A percentile compares a stretch with the other conserved stretches of the same genome.
phyloP scores from a whole-genome alignment of 164 flowering plant species.

The Liquidambar formosana region DNA sequence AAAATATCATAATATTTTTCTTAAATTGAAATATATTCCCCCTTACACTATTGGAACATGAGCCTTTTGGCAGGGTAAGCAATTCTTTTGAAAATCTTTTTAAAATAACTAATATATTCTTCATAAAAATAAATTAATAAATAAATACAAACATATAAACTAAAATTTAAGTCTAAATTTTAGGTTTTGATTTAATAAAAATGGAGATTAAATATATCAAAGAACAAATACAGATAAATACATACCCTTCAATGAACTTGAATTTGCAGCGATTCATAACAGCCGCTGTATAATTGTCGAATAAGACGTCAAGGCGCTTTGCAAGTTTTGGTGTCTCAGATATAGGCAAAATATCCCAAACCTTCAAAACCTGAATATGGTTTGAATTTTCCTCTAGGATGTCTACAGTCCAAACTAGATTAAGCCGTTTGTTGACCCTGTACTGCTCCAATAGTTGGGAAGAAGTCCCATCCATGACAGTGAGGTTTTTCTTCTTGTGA shows the following conservation, averaged over 20 bases:
- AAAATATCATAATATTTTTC: no score
- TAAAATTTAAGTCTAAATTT: no score
- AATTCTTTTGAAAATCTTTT: no score
- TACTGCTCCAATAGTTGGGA: neutral
- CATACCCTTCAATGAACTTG: constrained; percentile 12
- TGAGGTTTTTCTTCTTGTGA: no score
- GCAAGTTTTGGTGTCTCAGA: constrained; percentile 12
- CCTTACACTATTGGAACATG: no score
- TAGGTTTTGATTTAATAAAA: no score
- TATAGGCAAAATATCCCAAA: constrained; percentile 16
- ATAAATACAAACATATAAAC: no score
- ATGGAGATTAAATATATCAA: neutral
- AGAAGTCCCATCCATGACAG: no score
- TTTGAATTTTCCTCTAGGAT: neutral
- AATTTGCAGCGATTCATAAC: constrained; percentile 16
- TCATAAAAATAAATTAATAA: no score
- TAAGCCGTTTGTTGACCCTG: constrained; percentile 4
- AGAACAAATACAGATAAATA: neutral
- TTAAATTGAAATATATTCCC: no score
- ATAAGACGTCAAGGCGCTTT: constrained; percentile 1
- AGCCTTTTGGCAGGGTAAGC: no score
- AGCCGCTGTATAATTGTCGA: constrained; percentile 6
- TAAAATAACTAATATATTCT: no score
- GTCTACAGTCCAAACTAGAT: constrained; percentile 20
- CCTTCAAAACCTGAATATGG: constrained; percentile 21